Evolutionary conservation across 192 early-diverging fungal species (phyloP), one percentile per base, ranked within the genome.

Genomic region (Backusella sp.): DNA sequence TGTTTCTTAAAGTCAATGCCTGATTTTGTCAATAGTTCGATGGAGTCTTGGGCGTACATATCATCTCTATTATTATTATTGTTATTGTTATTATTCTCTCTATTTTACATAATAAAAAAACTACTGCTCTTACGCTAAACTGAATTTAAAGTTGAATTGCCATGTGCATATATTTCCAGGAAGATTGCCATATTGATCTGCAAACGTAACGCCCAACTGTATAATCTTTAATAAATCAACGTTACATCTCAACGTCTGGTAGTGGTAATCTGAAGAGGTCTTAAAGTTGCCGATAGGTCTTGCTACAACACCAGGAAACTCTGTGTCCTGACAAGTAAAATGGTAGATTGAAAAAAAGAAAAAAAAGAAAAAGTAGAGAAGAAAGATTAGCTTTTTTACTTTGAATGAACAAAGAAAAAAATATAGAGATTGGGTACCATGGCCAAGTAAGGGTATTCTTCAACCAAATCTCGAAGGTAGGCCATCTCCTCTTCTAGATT

Each of bases 101-200:
- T 11, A 39, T 39, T 8, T 39, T 39, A 11, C 3, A 11, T 39
- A 39, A 37, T 9, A 9, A 37, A 37, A 37, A 39, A 39, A 39
- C 11, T 39, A 39, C 7, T 11, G 3, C 37, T 78, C 86, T 79
- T 82, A 95, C 94, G 83, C 85, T 65, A 99, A 79, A 78, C 91
- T 95, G 80, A 99, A 99, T 79, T 94, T 96, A 88, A 99, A 99
- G 89, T 99, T 98, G 85, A 99, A 99, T 85, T 99, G 98, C 96
- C 97, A 99, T 34, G 96, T 96, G 81, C 93, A 94, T 15, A 90
- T 91, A 73, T 93, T 94, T 53, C 90, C 89, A 53, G 98, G 95
- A 28, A 91, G 78, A 44, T 95, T 92, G 68, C 98, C 98, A 32
- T 92, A 73, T 76, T 91, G 92, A 81, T 98, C 94, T 66, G 94